These are phyloP conservation scores for Wallacemonas collosoma DNA, from an alignment of 208 protist species.

Conservation along the genomic window DNA sequence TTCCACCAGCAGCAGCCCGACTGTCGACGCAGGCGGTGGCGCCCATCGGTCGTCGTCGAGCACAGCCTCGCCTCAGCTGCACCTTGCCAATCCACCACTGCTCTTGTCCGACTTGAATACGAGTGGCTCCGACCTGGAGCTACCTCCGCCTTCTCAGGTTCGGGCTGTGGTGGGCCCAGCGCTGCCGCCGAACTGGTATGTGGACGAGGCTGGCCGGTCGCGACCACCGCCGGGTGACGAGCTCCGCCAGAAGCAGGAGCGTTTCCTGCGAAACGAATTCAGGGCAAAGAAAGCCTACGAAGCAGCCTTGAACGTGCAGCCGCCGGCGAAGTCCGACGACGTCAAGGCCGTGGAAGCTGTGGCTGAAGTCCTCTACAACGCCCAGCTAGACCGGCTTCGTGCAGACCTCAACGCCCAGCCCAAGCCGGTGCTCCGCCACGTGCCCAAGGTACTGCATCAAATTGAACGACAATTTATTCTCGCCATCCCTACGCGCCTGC, in stretches of 20 bases:
- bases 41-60: not conserved
- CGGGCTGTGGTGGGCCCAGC: constrained; percentile 39
- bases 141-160: not conserved
- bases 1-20: not conserved
- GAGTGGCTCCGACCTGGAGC: constrained; percentile 65
- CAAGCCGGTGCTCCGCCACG: constrained; percentile 37
- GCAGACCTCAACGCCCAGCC: constrained; percentile 52
- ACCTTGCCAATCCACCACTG: constrained; percentile 41
- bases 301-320: constrained; percentile 48
- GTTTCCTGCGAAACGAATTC: constrained; percentile 59
- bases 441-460: constrained; percentile 52
- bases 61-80: constrained; percentile 26
- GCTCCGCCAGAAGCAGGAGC: constrained; percentile 48
- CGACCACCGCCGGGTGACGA: constrained; percentile 39
- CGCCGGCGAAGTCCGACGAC: constrained; percentile 25
- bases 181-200: constrained; percentile 74
- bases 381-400: constrained; percentile 46
- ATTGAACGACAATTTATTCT: constrained; percentile 66
- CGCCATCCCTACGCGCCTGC: constrained; percentile 66
- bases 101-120: constrained; percentile 68
- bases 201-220: constrained; percentile 65
- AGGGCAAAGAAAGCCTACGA: constrained; percentile 75
- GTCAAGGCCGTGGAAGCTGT: constrained; percentile 26
- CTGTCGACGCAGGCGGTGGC: not conserved
- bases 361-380: constrained; percentile 40